Base-by-base conservation (phyloP, 1,139 yeast species). In the Suhomyces anneliseae region DNA sequence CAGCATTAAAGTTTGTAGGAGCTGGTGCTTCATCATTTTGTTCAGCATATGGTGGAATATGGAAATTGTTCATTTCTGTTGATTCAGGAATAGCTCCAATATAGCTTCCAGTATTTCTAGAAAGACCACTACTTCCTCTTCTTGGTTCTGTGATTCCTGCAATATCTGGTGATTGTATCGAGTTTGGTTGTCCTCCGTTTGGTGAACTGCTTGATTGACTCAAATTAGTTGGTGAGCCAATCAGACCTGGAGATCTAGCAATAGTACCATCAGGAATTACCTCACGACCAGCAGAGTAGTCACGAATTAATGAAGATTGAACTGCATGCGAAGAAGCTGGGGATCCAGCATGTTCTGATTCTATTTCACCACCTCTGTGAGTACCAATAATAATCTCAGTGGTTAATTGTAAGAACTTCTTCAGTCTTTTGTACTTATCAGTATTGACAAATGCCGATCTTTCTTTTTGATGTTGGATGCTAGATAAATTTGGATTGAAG, bases 331-430 rank as follows among this genome's bases (percentile, higher is more conserved):
- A 34, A 34, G 36, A 34, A 4, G 14, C 36, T 10, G 19, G 14
- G 12, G 14, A n/a, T 10, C 19, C 12, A 9, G 19, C 36, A 11
- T n/a, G 36, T n/a, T 39, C 19, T 5, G 14, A n/a, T 12, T 12
- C 24, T 2, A 12, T 14, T 1, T 34, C 27, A 27, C 49, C 27
- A 27, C 49, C 38, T 53, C 90, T 69, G 56, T 78, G 83, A 0
- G 96, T 90, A 6, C 97, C 97, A 34, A 90, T 78, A 14, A 88
- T 75, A 2, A 89, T 79, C 64, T 88, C 96, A 1, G 89, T 79
- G 45, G 92, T 88, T 55, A 89, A 68, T 36, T 90, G 90, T 8
- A 90, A 72, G 33, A 89, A 90, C 58, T 90, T 88, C 54, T 83
- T 83, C 70, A 83, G 78, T 47, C 90, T 68, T 61, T 88, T 88